phyloP scores from a whole-genome alignment of 345 rosid genomes.

The Rhodamnia rubescens region DNA sequence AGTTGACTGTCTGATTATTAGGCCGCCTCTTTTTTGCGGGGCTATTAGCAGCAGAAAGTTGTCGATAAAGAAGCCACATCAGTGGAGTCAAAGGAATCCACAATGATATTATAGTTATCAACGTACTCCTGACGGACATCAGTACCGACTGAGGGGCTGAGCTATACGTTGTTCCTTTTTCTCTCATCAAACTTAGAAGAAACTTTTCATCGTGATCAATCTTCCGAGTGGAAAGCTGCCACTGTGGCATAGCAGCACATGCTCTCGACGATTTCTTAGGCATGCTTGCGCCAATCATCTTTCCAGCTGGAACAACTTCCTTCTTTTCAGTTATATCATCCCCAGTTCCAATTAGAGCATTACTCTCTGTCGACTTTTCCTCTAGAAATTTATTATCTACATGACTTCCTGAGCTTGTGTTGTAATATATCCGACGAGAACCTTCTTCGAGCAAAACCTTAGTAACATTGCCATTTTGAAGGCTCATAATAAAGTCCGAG shows the following conservation, averaged over 20 bases:
- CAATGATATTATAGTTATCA: slow-evolving; percentile 59
- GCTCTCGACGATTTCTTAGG: slow-evolving; percentile 26
- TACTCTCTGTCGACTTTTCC: slow-evolving; percentile 8
- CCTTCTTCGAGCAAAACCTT: slow-evolving; percentile 86
- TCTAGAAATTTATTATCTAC: slow-evolving; percentile 21
- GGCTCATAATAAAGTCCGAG: slow-evolving; percentile 65
- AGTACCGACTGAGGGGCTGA: slow-evolving; percentile 84
- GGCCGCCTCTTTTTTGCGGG: slow-evolving; percentile 66
- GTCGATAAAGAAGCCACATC: slow-evolving; percentile 97
- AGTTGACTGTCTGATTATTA: slow-evolving; percentile 46
- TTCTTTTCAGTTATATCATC: slow-evolving; percentile 13
- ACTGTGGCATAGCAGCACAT: slow-evolving; percentile 34
- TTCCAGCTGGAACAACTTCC: slow-evolving; percentile 7
- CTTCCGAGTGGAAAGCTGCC: slow-evolving; percentile 83
- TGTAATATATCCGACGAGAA: slow-evolving; percentile 81
- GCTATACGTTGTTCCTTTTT: slow-evolving; percentile 66
- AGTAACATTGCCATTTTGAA: slow-evolving; percentile 53
- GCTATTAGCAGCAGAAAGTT: slow-evolving; percentile 77
- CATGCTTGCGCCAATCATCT: neutral
- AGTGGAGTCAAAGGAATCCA: slow-evolving; percentile 91
- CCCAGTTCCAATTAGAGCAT: slow-evolving; percentile 9
- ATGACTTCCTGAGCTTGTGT: slow-evolving; percentile 9
- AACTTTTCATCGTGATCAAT: slow-evolving; percentile 85
- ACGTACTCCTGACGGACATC: slow-evolving; percentile 51
- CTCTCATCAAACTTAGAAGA: slow-evolving; percentile 85